Evolutionary conservation across 768 basidiomycete genomes (phyloP).

Genomic region (Leccinum barrowsii): DNA sequence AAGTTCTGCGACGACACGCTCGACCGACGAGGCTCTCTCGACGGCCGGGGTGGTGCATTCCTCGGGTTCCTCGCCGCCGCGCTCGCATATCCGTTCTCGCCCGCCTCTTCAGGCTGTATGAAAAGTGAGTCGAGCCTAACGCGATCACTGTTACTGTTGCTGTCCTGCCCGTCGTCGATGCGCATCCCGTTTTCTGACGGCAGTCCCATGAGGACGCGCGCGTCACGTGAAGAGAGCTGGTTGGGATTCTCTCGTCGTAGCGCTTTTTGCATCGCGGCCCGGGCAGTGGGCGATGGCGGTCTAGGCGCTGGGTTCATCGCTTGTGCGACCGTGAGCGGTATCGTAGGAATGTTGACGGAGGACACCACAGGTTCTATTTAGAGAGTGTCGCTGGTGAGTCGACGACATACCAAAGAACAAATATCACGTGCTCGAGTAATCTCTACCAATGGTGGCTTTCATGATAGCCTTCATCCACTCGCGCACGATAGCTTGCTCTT

Average conservation of each 20-base stretch:
- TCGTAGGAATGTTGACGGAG: conserved; percentile 95
- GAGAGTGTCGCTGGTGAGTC: not conserved
- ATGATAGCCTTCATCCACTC: conserved; percentile 99
- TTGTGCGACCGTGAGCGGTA: conserved; percentile 91
- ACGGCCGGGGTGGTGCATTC: conserved; percentile 59
- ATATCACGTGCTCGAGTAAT: conserved; percentile 73
- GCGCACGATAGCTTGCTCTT: conserved; percentile 79
- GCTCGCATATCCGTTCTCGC: conserved; percentile 16
- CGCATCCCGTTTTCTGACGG: conserved; percentile 27
- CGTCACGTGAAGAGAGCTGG: conserved; percentile 76
- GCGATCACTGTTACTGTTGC: conserved; percentile 37
- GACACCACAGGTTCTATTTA: conserved; percentile 84
- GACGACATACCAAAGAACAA: not conserved
- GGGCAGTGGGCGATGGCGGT: conserved; percentile 86
- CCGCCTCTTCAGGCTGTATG: conserved; percentile 31
- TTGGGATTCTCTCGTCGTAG: conserved; percentile 82
- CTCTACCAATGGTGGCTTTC: conserved; percentile 95
- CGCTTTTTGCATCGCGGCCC: conserved; percentile 85
- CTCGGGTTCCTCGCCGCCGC: conserved; percentile 12
- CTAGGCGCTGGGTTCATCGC: conserved; percentile 95
- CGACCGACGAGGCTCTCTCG: conserved; percentile 55
- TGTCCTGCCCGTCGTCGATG: conserved; percentile 27
- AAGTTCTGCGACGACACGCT: conserved; percentile 28
- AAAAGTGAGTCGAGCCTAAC: conserved; percentile 55
- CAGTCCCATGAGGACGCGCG: conserved; percentile 70